These are phyloP conservation scores for Kuraishia hungarica DNA, from an alignment of 805 yeast species.

Conservation along the genomic window DNA sequence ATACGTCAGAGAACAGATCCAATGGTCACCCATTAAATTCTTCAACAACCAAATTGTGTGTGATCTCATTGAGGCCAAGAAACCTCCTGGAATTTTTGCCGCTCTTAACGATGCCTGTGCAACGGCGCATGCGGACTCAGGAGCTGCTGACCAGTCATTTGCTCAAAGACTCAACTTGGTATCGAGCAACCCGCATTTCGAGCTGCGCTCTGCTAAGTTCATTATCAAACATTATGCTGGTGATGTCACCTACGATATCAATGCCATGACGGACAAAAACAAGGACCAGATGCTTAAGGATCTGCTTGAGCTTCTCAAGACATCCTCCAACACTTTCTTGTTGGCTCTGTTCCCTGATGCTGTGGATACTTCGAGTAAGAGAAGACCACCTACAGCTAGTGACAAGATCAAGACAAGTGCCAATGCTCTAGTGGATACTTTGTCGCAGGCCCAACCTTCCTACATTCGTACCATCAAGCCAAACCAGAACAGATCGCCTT, in stretches of 20 bases:
- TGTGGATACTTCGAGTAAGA: constrained; percentile 59
- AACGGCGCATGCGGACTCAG: constrained; percentile 96
- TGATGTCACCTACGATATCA: constrained; percentile 88
- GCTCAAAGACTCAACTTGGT: constrained; percentile 86
- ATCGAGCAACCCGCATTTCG: constrained; percentile 77
- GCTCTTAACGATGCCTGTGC: constrained; percentile 96
- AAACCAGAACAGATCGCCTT: constrained; percentile 84
- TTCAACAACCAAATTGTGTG: constrained; percentile 95
- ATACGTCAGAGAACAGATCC: constrained; percentile 87
- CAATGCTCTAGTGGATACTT: constrained; percentile 78
- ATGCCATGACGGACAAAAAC: constrained; percentile 91
- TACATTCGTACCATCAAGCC: constrained; percentile 97
- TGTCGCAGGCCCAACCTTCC: constrained; percentile 88
- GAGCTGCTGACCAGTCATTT: constrained; percentile 94
- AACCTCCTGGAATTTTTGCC: constrained; percentile 96
- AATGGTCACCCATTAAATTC: constrained; percentile 96
- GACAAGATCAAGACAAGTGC: constrained; percentile 93
- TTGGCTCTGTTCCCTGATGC: constrained; percentile 51
- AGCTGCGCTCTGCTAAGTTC: constrained; percentile 79
- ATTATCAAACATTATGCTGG: constrained; percentile 96
- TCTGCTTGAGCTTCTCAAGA: constrained; percentile 66
- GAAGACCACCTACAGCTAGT: constrained; percentile 91
- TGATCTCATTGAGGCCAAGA: constrained; percentile 85
- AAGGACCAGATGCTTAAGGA: constrained; percentile 91
- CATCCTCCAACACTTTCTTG: constrained; percentile 62